Conservation (phyloP, 2,329 filamentous ascomycete genomes). For the Aspergillus nomiae region DNA sequence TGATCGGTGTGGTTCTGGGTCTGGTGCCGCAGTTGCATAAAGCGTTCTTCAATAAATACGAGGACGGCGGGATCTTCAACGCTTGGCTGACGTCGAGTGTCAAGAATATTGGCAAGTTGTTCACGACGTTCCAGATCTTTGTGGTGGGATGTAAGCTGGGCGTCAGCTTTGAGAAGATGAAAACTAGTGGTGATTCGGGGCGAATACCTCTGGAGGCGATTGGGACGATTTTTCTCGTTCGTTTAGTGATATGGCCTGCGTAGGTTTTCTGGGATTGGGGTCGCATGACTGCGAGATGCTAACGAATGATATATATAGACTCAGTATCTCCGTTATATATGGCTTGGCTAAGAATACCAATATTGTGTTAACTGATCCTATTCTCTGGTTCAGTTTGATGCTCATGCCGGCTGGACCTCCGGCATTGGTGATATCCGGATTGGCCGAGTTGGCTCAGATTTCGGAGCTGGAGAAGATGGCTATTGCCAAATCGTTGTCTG, state of each 20-base stretch:
- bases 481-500: slow-evolving; percentile 56
- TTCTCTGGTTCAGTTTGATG: slow-evolving; percentile 68
- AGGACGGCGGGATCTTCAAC: slow-evolving; percentile 64
- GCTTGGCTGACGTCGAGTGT: slow-evolving; percentile 67
- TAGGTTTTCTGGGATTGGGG: slow-evolving; percentile 20
- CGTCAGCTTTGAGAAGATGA: slow-evolving; percentile 53
- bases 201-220: slow-evolving; percentile 48
- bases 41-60: slow-evolving; percentile 61
- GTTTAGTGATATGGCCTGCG: slow-evolving; percentile 64
- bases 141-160: slow-evolving; percentile 68
- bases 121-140: slow-evolving; percentile 66
- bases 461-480: slow-evolving; percentile 53
- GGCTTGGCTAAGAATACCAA: slow-evolving; percentile 55
- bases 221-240: slow-evolving; percentile 52
- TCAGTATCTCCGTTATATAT: slow-evolving; percentile 60
- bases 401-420: slow-evolving; percentile 60
- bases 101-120: slow-evolving; percentile 64
- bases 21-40: slow-evolving; percentile 61
- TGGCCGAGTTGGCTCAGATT: slow-evolving; percentile 51
- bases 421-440: slow-evolving; percentile 55
- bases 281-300: not conserved
- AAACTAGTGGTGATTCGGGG: slow-evolving; percentile 35
- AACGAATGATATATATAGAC: slow-evolving; percentile 19
- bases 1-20: slow-evolving; percentile 61
- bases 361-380: slow-evolving; percentile 58